Conservation (phyloP, 345 rosid species). For the Ceriops tagal region DNA sequence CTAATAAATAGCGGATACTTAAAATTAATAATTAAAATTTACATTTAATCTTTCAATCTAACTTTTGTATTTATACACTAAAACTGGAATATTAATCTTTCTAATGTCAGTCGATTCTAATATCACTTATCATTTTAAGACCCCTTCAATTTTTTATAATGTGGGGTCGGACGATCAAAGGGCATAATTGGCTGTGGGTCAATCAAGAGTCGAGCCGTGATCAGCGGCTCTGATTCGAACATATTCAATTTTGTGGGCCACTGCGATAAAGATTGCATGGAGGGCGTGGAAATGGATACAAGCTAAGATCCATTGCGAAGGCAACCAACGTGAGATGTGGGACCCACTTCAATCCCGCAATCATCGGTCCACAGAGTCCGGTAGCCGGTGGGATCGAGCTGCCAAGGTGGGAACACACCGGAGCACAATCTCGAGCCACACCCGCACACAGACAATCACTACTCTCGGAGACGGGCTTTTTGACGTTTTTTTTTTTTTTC, state of each 20-base stretch:
- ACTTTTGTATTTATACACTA: too few relatives aligned
- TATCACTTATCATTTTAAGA: too few relatives aligned
- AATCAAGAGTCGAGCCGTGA: conserved; percentile 29
- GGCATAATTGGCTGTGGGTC: not conserved
- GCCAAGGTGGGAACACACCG: conserved; percentile 24
- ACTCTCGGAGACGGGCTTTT: conserved; percentile 17
- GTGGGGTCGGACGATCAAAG: too few relatives aligned
- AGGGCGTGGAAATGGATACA: conserved; percentile 16
- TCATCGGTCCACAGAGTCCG: conserved; percentile 26
- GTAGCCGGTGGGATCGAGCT: conserved; percentile 27
- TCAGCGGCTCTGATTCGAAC: conserved; percentile 27
- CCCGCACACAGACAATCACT: conserved; percentile 37
- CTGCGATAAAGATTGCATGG: conserved; percentile 18
- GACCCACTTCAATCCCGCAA: conserved; percentile 36
- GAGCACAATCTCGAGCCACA: conserved; percentile 48
- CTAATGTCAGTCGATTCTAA: too few relatives aligned
- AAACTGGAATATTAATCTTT: too few relatives aligned
- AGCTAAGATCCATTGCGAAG: conserved; percentile 4
- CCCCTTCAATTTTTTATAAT: too few relatives aligned
- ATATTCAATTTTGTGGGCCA: conserved; percentile 6
- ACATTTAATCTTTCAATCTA: too few relatives aligned
- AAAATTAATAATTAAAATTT: too few relatives aligned
- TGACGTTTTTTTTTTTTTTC: not conserved
- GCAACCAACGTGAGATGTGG: conserved; percentile 31
- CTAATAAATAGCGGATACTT: too few relatives aligned